These are phyloP conservation scores for Cystobasidium pallidum DNA, from an alignment of 1,284 basidiomycete genomes.

Conservation along the genomic window DNA sequence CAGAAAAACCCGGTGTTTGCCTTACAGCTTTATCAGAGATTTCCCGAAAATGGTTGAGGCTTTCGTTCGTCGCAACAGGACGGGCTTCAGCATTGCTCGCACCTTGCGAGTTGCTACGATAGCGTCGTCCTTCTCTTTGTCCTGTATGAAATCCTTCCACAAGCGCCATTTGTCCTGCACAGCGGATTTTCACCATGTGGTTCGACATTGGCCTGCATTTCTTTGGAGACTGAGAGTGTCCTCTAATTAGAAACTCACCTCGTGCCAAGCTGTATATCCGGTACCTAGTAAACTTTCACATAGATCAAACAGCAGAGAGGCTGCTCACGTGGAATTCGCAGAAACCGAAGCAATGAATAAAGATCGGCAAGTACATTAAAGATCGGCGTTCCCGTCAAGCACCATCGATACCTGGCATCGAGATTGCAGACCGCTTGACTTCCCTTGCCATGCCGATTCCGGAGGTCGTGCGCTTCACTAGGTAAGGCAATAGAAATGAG, in stretches of 20 bases:
- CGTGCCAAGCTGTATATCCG: conserved; percentile 5
- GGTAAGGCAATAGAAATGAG: neutral
- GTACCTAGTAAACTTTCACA: no score
- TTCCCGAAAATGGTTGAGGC: neutral
- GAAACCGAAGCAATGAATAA: conserved; percentile 86
- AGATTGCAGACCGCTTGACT: conserved; percentile 63
- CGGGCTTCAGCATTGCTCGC: neutral
- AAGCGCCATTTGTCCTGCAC: neutral
- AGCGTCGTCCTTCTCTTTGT: neutral
- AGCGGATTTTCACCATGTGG: neutral
- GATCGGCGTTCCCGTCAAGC: conserved; percentile 67
- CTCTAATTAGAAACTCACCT: neutral
- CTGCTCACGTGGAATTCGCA: conserved; percentile 70
- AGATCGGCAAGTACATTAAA: conserved; percentile 69
- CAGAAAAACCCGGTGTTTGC: neutral
- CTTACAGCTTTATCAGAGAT: neutral
- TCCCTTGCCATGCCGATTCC: conserved; percentile 58
- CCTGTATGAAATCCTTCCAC: neutral
- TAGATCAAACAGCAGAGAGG: neutral
- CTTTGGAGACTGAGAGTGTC: no score
- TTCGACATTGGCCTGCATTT: no score
- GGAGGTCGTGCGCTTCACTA: conserved; percentile 59
- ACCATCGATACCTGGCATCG: conserved; percentile 80
- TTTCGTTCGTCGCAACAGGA: neutral
- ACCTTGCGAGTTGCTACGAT: neutral